Conservation (phyloP, 176 grass and related monocot genomes). For the Aegilops speltoides region DNA sequence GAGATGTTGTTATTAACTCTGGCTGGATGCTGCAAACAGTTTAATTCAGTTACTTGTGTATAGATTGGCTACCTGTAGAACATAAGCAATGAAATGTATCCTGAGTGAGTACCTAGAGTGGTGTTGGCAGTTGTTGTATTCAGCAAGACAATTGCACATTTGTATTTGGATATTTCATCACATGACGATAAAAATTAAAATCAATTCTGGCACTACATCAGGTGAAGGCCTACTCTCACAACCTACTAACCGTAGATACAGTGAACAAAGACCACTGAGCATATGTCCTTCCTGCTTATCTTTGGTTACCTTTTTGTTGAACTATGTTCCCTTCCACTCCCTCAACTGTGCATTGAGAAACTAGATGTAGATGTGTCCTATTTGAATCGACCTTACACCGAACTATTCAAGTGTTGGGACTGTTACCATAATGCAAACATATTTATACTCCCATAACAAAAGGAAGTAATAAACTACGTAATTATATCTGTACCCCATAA, state of each 20-base stretch:
- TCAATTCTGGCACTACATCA: not conserved
- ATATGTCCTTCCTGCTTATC: not conserved
- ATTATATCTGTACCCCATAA: not conserved
- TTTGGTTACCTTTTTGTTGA: not conserved
- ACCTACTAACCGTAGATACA: not conserved
- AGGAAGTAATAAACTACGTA: not conserved
- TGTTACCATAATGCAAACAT: not conserved
- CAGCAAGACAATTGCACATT: not conserved
- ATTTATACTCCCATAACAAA: not conserved
- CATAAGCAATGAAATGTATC: slow-evolving; percentile 21
- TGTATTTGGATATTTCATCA: not conserved
- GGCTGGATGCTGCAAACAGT: slow-evolving; percentile 3
- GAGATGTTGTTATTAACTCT: not conserved
- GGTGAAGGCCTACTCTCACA: not conserved
- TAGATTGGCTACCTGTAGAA: not conserved
- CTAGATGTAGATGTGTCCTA: not conserved
- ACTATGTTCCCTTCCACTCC: not conserved
- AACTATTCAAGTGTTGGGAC: not conserved
- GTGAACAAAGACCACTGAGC: not conserved
- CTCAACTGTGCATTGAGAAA: not conserved
- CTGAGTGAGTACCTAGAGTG: not conserved
- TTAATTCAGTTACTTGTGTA: slow-evolving; percentile 15
- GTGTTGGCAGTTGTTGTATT: not conserved
- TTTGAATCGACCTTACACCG: not conserved
- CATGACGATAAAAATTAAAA: not conserved